phyloP scores from a whole-genome alignment of 2,329 filamentous ascomycete species.

The Mariannaea sp. region DNA sequence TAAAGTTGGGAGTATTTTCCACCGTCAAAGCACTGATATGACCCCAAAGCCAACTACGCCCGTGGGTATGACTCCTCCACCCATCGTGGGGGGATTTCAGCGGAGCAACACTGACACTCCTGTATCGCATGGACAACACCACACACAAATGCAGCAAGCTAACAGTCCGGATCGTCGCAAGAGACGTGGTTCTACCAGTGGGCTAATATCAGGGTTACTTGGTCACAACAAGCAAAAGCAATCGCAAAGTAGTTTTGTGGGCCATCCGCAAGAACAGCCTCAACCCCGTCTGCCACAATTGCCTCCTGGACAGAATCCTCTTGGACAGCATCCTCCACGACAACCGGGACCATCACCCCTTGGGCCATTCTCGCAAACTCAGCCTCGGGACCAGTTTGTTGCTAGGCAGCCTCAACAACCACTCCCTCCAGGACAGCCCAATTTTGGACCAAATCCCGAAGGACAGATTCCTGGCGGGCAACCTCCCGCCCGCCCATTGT shows the following conservation, averaged over 20 bases:
- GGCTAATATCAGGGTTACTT: slow-evolving; percentile 39
- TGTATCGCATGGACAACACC: slow-evolving; percentile 23
- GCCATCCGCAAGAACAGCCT: slow-evolving; percentile 18
- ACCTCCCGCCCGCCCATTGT: not conserved
- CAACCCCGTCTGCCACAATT: slow-evolving; percentile 20
- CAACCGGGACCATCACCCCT: slow-evolving; percentile 5
- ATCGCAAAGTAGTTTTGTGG: slow-evolving; percentile 4
- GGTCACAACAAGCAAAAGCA: slow-evolving; percentile 34
- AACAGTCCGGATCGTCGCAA: slow-evolving; percentile 30
- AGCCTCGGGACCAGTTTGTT: not conserved
- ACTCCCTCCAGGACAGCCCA: not conserved
- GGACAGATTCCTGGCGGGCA: slow-evolving; percentile 1
- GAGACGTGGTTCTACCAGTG: slow-evolving; percentile 40
- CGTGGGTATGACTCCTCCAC: slow-evolving; percentile 19
- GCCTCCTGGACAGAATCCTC: slow-evolving; percentile 18
- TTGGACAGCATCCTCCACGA: slow-evolving; percentile 13
- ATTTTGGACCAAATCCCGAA: not conserved
- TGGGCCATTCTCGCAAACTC: not conserved
- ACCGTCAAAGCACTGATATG: slow-evolving; percentile 29
- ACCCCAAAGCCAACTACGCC: slow-evolving; percentile 28
- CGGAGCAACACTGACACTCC: slow-evolving; percentile 34
- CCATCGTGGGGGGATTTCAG: slow-evolving; percentile 15
- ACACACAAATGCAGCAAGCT: slow-evolving; percentile 11
- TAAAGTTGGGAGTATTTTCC: slow-evolving; percentile 39
- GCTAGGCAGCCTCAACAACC: not conserved